These are phyloP conservation scores for Thuidium tamariscinum DNA, from an alignment of 225 moss, liverwort and hornwort genomes.

Conservation along the genomic window DNA sequence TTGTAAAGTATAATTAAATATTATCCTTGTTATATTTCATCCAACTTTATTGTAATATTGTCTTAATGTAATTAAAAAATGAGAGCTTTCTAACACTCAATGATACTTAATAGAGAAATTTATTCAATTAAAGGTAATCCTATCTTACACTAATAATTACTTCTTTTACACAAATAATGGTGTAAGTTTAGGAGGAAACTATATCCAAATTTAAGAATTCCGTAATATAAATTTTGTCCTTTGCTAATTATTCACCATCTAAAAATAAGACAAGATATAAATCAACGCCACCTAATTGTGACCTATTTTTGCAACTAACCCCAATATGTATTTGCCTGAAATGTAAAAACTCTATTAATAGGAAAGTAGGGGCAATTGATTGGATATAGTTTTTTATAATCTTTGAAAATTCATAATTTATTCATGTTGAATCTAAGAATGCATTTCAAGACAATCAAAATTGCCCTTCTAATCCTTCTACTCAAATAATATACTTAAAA, in stretches of 20 bases:
- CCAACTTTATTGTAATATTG: background rate
- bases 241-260: no score
- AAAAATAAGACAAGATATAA: background rate
- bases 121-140: fast-evolving
- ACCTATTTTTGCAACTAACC: fast-evolving
- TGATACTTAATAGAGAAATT: fast-evolving
- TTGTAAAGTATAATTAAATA: background rate
- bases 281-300: background rate
- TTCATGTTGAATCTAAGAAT: background rate
- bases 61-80: no score
- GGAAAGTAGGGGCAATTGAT: fast-evolving
- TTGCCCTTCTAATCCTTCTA: background rate
- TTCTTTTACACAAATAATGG: no score
- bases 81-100: background rate
- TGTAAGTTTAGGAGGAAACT: no score
- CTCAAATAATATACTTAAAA: background rate
- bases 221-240: background rate
- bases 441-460: fast-evolving
- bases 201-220: background rate
- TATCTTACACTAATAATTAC: background rate
- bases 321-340: background rate
- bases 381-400: background rate
- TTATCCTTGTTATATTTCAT: fast-evolving
- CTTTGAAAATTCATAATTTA: background rate
- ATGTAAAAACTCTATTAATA: background rate